Conservation (phyloP, 202 grass and related monocot species). For the Digitaria exilis region DNA sequence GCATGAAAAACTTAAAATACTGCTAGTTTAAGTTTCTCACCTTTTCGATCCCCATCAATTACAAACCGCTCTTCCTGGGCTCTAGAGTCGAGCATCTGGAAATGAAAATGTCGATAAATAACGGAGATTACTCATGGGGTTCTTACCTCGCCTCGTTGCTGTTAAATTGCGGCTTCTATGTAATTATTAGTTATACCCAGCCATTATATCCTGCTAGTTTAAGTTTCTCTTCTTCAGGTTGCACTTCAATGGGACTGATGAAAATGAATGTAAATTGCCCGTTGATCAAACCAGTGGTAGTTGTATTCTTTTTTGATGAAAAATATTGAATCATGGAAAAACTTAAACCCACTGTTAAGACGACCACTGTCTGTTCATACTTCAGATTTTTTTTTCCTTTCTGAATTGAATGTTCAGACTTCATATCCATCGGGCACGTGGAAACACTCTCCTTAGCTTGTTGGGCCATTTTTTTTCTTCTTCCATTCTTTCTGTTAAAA, state of each 20-base stretch:
- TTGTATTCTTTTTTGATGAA: neutral
- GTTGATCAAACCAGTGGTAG: neutral
- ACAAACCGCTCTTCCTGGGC: conserved; percentile 37
- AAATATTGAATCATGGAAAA: neutral
- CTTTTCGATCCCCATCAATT: conserved; percentile 47
- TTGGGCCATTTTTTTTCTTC: no score
- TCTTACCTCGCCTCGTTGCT: neutral
- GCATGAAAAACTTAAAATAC: no score
- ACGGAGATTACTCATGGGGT: conserved; percentile 20
- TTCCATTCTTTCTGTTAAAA: no score
- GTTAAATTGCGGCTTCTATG: neutral
- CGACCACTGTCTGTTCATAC: no score
- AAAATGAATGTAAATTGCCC: neutral
- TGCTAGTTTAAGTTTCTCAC: no score
- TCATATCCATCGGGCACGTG: no score
- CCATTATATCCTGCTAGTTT: neutral
- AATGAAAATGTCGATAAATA: neutral
- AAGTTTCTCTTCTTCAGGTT: neutral
- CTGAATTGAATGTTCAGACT: no score
- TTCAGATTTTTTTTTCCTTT: neutral
- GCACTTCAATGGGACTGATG: neutral
- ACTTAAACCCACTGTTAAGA: neutral
- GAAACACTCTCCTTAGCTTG: no score
- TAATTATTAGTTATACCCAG: neutral
- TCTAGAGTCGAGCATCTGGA: conserved; percentile 10